Conservation (phyloP, 441 rosid species). For the Eutrema salsugineum region DNA sequence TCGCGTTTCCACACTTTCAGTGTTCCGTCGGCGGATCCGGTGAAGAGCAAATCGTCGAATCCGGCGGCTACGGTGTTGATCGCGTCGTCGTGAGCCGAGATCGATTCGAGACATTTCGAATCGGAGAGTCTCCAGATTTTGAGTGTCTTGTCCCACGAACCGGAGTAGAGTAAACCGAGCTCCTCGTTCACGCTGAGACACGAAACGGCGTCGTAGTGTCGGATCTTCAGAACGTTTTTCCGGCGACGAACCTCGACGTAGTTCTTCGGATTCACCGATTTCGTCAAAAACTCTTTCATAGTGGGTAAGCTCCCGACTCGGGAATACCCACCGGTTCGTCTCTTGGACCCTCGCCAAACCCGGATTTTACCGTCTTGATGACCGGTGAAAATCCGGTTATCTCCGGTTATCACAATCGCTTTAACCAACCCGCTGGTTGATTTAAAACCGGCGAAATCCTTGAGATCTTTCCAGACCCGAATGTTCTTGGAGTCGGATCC, state of each 20-base stretch:
- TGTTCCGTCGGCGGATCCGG: slow-evolving; percentile 64
- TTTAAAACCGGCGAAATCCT: slow-evolving; percentile 54
- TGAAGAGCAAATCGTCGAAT: slow-evolving; percentile 41
- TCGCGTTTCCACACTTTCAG: slow-evolving; percentile 60
- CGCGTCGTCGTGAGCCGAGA: slow-evolving; percentile 57
- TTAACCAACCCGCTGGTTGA: slow-evolving; percentile 59
- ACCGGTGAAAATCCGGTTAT: slow-evolving; percentile 51
- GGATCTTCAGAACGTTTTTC: slow-evolving; percentile 41
- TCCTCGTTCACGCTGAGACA: slow-evolving; percentile 50
- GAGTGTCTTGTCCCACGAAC: slow-evolving; percentile 66
- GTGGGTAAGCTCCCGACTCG: slow-evolving; percentile 49
- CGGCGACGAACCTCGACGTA: slow-evolving; percentile 50
- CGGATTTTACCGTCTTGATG: slow-evolving; percentile 73
- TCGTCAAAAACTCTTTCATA: slow-evolving; percentile 36
- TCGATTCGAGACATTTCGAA: slow-evolving; percentile 49
- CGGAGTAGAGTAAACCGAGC: slow-evolving; percentile 53
- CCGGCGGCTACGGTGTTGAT: slow-evolving; percentile 46
- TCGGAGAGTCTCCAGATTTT: slow-evolving; percentile 55
- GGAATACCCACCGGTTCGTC: slow-evolving; percentile 32
- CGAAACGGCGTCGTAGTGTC: slow-evolving; percentile 60
- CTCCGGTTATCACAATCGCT: slow-evolving; percentile 43
- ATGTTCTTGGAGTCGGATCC: slow-evolving; percentile 69
- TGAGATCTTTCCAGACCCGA: slow-evolving; percentile 57
- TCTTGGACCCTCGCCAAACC: slow-evolving; percentile 41
- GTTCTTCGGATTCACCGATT: slow-evolving; percentile 50